Percentiles rank a stretch among this genome's conserved stretches.
These are phyloP conservation scores for Deinandra increscens DNA, from an alignment of 129 eudicot species.

Conservation along the genomic window DNA sequence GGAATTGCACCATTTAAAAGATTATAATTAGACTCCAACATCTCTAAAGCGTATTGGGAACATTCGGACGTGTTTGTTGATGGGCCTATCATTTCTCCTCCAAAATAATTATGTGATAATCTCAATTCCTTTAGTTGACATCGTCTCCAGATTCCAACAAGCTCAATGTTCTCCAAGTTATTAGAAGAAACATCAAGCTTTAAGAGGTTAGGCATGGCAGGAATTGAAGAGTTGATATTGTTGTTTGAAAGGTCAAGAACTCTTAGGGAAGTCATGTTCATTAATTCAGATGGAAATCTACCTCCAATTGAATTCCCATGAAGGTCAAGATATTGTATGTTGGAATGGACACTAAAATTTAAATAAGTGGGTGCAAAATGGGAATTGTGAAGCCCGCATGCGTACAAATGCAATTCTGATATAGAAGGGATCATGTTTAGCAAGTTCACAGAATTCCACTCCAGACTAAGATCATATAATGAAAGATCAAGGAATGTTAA, in stretches of 20 bases:
- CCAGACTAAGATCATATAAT: neutral
- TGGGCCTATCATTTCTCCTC: neutral
- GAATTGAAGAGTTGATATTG: neutral
- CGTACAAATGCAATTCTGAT: conserved; percentile 7
- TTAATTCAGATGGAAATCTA: neutral
- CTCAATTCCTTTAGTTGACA: neutral
- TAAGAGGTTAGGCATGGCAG: neutral
- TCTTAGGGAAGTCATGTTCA: neutral
- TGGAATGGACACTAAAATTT: neutral
- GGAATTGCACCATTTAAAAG: neutral
- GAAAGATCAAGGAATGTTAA: neutral
- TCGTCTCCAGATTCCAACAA: conserved; percentile 5
- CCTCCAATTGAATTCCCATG: neutral
- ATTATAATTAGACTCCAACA: neutral
- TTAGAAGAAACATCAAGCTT: neutral
- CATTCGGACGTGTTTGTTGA: neutral
- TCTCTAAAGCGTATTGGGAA: conserved; percentile 13
- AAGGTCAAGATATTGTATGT: neutral
- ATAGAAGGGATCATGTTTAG: neutral
- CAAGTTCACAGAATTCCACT: neutral
- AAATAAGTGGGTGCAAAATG: neutral
- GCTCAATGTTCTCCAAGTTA: neutral
- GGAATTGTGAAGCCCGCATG: neutral
- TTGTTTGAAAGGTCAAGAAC: conserved; percentile 7
- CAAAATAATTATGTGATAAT: neutral